Conservation (phyloP, 192 early-diverging fungal species). For the Allomyces arbusculus region DNA sequence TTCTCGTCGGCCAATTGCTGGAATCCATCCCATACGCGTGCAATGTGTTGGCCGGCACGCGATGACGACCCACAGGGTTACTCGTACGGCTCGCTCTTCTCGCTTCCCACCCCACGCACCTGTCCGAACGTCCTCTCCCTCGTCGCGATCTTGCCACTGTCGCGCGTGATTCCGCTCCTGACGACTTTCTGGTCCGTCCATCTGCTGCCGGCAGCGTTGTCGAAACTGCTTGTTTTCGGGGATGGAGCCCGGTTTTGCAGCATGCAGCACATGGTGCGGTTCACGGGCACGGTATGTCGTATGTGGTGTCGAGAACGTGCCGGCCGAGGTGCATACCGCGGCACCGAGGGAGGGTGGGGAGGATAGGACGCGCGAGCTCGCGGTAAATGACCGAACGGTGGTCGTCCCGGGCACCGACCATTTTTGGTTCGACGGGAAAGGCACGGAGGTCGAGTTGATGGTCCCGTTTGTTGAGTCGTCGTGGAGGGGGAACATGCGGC, state of each 20-base stretch:
- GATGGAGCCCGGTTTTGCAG: background rate
- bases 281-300: background rate
- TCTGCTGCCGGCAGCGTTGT: background rate
- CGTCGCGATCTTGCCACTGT: background rate
- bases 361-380: too few relatives aligned
- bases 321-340: too few relatives aligned
- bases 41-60: background rate
- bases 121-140: background rate
- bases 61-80: background rate
- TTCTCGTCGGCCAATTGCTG: background rate
- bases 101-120: background rate
- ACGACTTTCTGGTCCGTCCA: background rate
- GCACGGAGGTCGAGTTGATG: too few relatives aligned
- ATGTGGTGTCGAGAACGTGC: background rate
- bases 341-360: too few relatives aligned
- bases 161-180: background rate
- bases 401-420: too few relatives aligned
- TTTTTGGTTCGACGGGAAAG: too few relatives aligned
- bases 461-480: too few relatives aligned
- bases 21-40: background rate
- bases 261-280: background rate
- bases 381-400: too few relatives aligned
- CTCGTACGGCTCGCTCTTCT: background rate
- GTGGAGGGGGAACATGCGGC: too few relatives aligned
- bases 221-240: background rate